Percentiles rank a stretch among this genome's conserved stretches.
These are phyloP conservation scores for Flaveria trinervia DNA, from an alignment of 129 eudicot genomes.

Conservation along the genomic window DNA sequence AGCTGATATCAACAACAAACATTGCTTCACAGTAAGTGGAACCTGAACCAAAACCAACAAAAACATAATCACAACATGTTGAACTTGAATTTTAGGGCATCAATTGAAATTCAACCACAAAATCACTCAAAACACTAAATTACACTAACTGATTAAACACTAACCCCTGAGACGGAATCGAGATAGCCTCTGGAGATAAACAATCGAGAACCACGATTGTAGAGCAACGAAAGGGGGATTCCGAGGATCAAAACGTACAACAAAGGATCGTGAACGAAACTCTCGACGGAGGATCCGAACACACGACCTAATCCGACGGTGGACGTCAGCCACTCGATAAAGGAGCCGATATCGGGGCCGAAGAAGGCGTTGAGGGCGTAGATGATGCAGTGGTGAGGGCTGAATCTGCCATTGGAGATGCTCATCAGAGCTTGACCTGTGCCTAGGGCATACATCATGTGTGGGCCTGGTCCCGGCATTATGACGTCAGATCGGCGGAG, in stretches of 20 bases:
- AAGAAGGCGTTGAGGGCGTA: conserved; percentile 94
- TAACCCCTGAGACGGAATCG: conserved; percentile 79
- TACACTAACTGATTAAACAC: conserved; percentile 12
- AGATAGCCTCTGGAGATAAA: conserved; percentile 57
- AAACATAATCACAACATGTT: background rate
- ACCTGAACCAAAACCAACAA: conserved; percentile 44
- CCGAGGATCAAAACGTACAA: conserved; percentile 71
- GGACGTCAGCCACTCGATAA: conserved; percentile 83
- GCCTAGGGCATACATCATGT: conserved; percentile 81
- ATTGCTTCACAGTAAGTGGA: conserved; percentile 65
- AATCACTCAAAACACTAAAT: background rate
- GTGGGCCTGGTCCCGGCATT: conserved; percentile 99
- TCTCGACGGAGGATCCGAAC: conserved; percentile 66
- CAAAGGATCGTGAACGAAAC: conserved; percentile 76
- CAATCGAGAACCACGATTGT: conserved; percentile 59
- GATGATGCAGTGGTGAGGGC: conserved; percentile 84
- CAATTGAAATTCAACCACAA: background rate
- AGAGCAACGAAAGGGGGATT: conserved; percentile 64
- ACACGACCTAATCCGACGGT: conserved; percentile 54
- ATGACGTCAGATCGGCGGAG: background rate
- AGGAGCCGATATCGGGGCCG: conserved; percentile 96
- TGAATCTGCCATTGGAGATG: conserved; percentile 74
- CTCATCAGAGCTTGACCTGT: conserved; percentile 67
- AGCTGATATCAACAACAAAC: conserved; percentile 76
- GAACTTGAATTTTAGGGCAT: background rate